A percentile compares a stretch with the other conserved stretches of the same genome.
phyloP scores from a whole-genome alignment of 495 filamentous ascomycete genomes.

The Penicillium arizonense region DNA sequence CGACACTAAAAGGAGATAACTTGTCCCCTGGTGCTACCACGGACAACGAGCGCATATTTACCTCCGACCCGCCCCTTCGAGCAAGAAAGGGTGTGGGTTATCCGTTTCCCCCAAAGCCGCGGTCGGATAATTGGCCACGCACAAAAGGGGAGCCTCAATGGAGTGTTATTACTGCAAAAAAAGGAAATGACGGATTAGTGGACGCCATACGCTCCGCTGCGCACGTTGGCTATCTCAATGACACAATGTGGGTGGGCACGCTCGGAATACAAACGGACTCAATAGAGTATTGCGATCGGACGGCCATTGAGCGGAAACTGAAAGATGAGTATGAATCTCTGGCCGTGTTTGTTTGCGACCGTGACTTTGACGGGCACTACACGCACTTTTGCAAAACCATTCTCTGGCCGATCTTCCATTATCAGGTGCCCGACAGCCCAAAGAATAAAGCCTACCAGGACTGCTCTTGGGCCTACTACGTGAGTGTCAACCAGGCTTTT shows the following conservation, averaged over 20 bases:
- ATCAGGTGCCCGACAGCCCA: slow-evolving; percentile 92
- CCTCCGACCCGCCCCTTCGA: slow-evolving; percentile 28
- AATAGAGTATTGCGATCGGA: slow-evolving; percentile 64
- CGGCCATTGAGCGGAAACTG: slow-evolving; percentile 75
- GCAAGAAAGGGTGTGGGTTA: slow-evolving; percentile 22
- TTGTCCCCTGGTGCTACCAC: slow-evolving; percentile 59
- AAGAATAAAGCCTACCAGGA: slow-evolving; percentile 97
- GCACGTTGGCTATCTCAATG: slow-evolving; percentile 59
- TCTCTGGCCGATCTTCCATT: slow-evolving; percentile 90
- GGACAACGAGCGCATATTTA: slow-evolving; percentile 62
- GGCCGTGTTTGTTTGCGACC: slow-evolving; percentile 79
- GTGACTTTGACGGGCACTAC: slow-evolving; percentile 90
- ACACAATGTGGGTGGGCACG: slow-evolving; percentile 88
- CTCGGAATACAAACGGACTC: slow-evolving; percentile 88
- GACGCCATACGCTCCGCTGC: slow-evolving; percentile 82
- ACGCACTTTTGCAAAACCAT: slow-evolving; percentile 90
- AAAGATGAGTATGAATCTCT: slow-evolving; percentile 77
- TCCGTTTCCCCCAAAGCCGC: slow-evolving; percentile 28
- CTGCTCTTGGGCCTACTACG: slow-evolving; percentile 93
- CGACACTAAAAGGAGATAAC: slow-evolving; percentile 9
- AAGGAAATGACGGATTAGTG: slow-evolving; percentile 85
- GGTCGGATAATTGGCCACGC: slow-evolving; percentile 22
- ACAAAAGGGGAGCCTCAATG: slow-evolving; percentile 55
- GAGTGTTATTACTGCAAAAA: slow-evolving; percentile 77
- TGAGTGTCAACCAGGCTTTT: slow-evolving; percentile 84